These are phyloP conservation scores for Aspergillus sp. DNA, from an alignment of 2,329 filamentous ascomycete genomes.

Conservation along the genomic window DNA sequence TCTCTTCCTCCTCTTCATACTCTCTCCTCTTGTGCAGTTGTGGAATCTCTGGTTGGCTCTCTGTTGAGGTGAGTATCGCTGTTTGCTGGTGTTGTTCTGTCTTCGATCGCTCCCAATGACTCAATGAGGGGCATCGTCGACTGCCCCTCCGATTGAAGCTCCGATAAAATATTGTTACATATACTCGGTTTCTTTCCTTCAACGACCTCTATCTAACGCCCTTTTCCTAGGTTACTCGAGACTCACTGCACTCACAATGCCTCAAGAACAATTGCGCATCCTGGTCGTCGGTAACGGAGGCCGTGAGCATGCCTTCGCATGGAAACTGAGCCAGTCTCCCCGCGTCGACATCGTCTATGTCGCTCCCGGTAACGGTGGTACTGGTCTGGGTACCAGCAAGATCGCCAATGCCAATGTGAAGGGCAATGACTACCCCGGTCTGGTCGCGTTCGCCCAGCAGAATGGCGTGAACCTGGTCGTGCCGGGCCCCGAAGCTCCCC, in stretches of 20 bases:
- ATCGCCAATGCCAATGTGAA: conserved; percentile 71
- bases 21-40: background rate
- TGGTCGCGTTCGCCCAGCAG: conserved; percentile 72
- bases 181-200: background rate
- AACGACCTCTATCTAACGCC: background rate
- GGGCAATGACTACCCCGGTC: conserved; percentile 71
- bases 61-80: conserved; percentile 15
- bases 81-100: background rate
- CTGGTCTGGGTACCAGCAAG: conserved; percentile 59
- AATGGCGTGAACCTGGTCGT: conserved; percentile 78
- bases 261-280: conserved; percentile 58
- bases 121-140: background rate
- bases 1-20: background rate
- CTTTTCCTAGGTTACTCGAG: conserved; percentile 15
- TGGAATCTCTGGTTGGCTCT: conserved; percentile 15
- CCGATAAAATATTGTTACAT: background rate
- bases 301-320: conserved; percentile 89
- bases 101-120: background rate
- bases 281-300: conserved; percentile 92
- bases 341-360: conserved; percentile 70
- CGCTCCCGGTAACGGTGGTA: conserved; percentile 82
- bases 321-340: conserved; percentile 84
- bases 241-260: conserved; percentile 27
- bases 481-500: conserved; percentile 87
- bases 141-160: background rate